Evolutionary conservation across 1,139 yeast genomes (phyloP), one percentile per base, ranked within the genome.

Genomic region (Taphrina wiesneri): DNA sequence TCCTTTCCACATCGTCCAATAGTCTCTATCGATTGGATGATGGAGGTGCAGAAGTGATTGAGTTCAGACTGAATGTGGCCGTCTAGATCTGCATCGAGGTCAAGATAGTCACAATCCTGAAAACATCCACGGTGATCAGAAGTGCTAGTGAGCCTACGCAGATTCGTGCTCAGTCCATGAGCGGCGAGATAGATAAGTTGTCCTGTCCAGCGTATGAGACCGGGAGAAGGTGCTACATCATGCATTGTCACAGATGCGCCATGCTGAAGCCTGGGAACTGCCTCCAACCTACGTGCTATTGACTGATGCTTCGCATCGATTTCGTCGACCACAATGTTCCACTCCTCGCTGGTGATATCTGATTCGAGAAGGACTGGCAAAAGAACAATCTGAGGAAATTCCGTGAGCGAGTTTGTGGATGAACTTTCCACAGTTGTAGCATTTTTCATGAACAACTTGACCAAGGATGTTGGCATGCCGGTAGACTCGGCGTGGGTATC

Each of bases 291-390:
- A 5, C 36, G 21, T 25, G 36, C 36, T 26, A 49, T 49, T 9
- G 54, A 49, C 3, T 36, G 54, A 17, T 49, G 34, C 36, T 49
- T 49, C 36, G 23, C n/a, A 4, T 49, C 54, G 34, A 49, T 13
- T 19, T 49, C 54, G n/a, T 49, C 54, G 54, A 49, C 36, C 13
- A 49, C 36, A 7, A 4, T n/a, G 36, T 26, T 19, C 54, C 54
- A 49, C 11, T 49, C 54, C 36, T 26, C 54, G 21, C 5, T 19
- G 17, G 21, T 28, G 36, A 49, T 49, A 6, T 21, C 49, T 5
- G 5, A 2, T 19, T 19, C 49, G 3, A 23, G 28, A 7, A 21
- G n/a, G 25, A 21, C 49, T 5, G 49, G 49, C 28, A 21, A 9
- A 5, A 45, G 49, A 2, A 21, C 28, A 9, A 45, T 13, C 19